Evolutionary conservation across 345 rosid species (phyloP), one percentile per base, ranked within the genome.

Genomic region (Eucalyptus victrix): DNA sequence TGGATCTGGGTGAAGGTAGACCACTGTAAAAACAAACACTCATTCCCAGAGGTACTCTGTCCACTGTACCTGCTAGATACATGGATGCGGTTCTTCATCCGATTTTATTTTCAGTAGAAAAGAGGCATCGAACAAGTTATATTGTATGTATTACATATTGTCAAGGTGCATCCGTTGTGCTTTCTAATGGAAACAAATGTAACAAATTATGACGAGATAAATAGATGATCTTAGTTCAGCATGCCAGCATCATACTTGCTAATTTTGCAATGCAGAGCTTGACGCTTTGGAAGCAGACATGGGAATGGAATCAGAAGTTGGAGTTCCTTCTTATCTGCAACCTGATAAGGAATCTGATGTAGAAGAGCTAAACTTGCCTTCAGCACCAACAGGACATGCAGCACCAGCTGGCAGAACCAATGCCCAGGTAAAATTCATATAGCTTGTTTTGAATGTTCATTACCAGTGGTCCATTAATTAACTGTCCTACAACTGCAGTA

Each of bases 281-380:
- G 99, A 98, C 91, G 99, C 97, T 65, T 90, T 97, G 89, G 99
- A 98, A 93, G 99, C 97, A 69, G 99, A 98, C 92, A 97, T 98
- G 99, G 99, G 99, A 90, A 92, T 92, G 90, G 99, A 97, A 92
- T 93, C 95, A 37, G 99, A 98, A 94, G 92, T 95, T 42, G 99
- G 96, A 44, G 95, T 97, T 83, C 99, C 99, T 88, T 96, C 99
- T 44, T 97, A 97, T 94, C 96, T 98, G 91, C 99, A 98, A 93
- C 98, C 99, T 50, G 99, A 97, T 58, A 94, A 91, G 90, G 98
- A 96, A 90, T 93, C 97, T 2, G 96, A 96, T 92, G 90, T 93
- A 89, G 97, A 94, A 56, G 99, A 96, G 91, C 94, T 98, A 49
- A 94, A 92, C 93, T 91, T 98, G 92, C 99, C 99, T 90, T 16